phyloP scores from a whole-genome alignment of 345 rosid species.

The Corchorus capsularis region DNA sequence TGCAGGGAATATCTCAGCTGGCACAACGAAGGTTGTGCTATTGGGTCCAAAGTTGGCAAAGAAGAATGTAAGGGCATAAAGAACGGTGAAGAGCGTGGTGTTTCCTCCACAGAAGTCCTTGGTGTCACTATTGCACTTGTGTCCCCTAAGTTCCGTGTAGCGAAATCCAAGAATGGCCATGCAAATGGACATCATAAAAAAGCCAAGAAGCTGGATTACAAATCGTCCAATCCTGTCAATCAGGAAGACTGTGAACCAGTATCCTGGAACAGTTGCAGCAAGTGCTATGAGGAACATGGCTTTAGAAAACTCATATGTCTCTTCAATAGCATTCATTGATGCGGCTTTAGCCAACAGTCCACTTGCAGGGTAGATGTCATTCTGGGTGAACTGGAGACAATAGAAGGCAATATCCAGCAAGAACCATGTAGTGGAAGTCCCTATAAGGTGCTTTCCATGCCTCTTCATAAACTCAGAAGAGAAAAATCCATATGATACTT shows the following conservation, averaged over 20 bases:
- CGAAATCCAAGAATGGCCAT: constrained; percentile 58
- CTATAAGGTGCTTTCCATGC: constrained; percentile 70
- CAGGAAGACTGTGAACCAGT: constrained; percentile 71
- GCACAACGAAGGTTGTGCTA: constrained; percentile 64
- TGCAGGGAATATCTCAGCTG: constrained; percentile 69
- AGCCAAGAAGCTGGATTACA: constrained; percentile 63
- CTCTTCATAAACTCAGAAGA: constrained; percentile 47
- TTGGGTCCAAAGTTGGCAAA: constrained; percentile 76
- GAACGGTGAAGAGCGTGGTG: constrained; percentile 29
- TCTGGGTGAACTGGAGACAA: constrained; percentile 64
- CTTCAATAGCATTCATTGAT: constrained; percentile 65
- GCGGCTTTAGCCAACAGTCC: constrained; percentile 50
- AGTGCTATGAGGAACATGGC: constrained; percentile 64
- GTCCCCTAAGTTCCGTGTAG: constrained; percentile 39
- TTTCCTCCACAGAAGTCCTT: constrained; percentile 41
- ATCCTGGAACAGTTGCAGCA: constrained; percentile 65
- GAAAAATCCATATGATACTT: constrained; percentile 43
- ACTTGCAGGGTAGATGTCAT: constrained; percentile 60
- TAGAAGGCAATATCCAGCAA: constrained; percentile 73
- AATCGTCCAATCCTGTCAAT: constrained; percentile 65
- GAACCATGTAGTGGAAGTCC: constrained; percentile 73
- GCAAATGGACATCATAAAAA: constrained; percentile 61
- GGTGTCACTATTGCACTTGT: constrained; percentile 5
- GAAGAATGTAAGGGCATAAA: constrained; percentile 60
- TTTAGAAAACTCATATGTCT: constrained; percentile 48